Conservation (phyloP, 495 filamentous ascomycete species). For the Penicillium silybi region DNA sequence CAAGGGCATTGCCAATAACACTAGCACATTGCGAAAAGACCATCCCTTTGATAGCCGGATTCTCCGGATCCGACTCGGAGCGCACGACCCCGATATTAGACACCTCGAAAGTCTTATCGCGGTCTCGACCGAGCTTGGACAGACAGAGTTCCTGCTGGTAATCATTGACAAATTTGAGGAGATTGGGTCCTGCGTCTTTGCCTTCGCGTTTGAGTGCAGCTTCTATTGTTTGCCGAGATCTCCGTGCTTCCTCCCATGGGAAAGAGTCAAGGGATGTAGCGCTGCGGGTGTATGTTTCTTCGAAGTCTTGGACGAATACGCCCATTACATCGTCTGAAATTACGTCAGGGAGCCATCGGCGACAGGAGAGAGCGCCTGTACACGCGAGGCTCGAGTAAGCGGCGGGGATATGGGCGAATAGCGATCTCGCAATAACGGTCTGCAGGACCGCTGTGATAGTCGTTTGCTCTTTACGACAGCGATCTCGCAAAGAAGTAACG, state of each 20-base stretch:
- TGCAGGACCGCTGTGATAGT: slow-evolving; percentile 37
- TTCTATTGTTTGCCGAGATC: slow-evolving; percentile 28
- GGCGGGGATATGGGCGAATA: slow-evolving; percentile 29
- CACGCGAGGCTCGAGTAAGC: slow-evolving; percentile 18
- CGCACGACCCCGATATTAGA: slow-evolving; percentile 42
- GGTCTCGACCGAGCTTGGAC: slow-evolving; percentile 29
- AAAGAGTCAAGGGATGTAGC: slow-evolving; percentile 5
- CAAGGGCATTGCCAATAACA: slow-evolving; percentile 36
- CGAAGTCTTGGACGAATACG: slow-evolving; percentile 29
- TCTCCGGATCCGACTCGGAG: slow-evolving; percentile 14
- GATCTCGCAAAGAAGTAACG: slow-evolving; percentile 13
- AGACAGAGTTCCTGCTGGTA: slow-evolving; percentile 29
- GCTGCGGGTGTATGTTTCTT: slow-evolving; percentile 18
- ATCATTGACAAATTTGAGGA: slow-evolving; percentile 37
- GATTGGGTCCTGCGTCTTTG: slow-evolving; percentile 27
- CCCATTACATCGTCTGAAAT: slow-evolving; percentile 37
- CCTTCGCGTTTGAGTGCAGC: slow-evolving; percentile 28
- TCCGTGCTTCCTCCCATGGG: slow-evolving; percentile 37
- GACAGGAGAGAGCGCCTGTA: slow-evolving; percentile 27
- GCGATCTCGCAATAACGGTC: slow-evolving; percentile 28
- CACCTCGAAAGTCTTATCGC: slow-evolving; percentile 36
- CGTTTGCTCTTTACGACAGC: slow-evolving; percentile 29
- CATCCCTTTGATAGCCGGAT: slow-evolving; percentile 29
- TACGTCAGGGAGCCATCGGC: slow-evolving; percentile 31
- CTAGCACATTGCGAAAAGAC: slow-evolving; percentile 46